Evolutionary conservation across 768 basidiomycete genomes (phyloP).

Genomic region (Termitomyces titanicus): DNA sequence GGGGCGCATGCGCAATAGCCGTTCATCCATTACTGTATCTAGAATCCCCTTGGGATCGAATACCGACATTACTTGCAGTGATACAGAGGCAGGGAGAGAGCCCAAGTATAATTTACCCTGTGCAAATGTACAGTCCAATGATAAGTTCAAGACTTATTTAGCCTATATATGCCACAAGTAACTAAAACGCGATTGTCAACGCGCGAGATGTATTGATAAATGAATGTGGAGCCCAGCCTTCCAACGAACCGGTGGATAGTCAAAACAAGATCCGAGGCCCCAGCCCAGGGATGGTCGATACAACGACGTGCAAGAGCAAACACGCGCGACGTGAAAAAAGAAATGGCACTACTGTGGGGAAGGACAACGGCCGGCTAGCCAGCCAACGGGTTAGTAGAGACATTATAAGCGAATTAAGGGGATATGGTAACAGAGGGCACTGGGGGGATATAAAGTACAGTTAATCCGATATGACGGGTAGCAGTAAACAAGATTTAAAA

Average conservation of each 20-base stretch:
- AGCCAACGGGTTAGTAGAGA: constrained; percentile 11
- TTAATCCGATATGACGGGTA: neutral
- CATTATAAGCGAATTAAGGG: constrained; percentile 12
- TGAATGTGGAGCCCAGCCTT: constrained; percentile 11
- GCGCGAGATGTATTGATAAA: constrained; percentile 3
- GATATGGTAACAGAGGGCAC: neutral
- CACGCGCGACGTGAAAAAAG: constrained; percentile 2
- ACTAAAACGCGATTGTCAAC: neutral
- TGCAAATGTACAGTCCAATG: neutral
- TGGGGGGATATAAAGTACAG: constrained; percentile 11
- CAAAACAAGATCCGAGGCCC: constrained; percentile 10
- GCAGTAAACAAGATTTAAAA: constrained; percentile 12
- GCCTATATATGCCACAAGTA: neutral
- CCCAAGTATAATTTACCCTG: neutral
- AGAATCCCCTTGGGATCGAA: too few species aligned
- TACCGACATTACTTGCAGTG: neutral
- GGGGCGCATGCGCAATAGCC: too few species aligned
- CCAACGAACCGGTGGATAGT: neutral
- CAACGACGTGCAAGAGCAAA: constrained; percentile 4
- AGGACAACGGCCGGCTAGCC: constrained; percentile 8
- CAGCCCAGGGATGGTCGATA: constrained; percentile 5
- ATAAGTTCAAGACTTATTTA: neutral
- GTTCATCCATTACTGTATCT: too few species aligned
- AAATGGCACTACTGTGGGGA: constrained; percentile 11
- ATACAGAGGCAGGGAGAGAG: neutral